phyloP scores from a whole-genome alignment of 2,329 filamentous ascomycete genomes.

The Camillea tinctor region DNA sequence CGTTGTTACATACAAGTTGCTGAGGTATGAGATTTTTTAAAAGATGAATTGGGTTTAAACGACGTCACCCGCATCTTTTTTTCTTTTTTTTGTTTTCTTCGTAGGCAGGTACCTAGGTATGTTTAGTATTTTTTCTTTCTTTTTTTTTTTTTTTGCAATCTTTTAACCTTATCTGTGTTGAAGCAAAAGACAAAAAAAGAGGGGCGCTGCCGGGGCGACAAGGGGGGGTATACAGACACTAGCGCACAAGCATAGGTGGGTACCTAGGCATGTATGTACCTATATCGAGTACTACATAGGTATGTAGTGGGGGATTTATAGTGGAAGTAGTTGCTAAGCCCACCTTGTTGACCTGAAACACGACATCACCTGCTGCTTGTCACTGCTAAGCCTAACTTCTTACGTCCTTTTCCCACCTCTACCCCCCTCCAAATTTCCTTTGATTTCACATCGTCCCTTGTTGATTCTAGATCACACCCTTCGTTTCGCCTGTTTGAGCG shows the following conservation, averaged over 20 bases:
- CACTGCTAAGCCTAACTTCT: slow-evolving; percentile 9
- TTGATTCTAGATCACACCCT: neutral
- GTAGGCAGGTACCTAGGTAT: too few species aligned
- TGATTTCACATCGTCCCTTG: neutral
- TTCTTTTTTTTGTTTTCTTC: too few species aligned
- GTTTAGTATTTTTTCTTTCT: too few species aligned
- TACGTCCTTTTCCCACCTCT: slow-evolving; percentile 7
- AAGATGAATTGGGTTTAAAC: too few species aligned
- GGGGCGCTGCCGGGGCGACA: slow-evolving; percentile 1
- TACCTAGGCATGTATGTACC: neutral
- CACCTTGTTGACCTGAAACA: slow-evolving; percentile 22
- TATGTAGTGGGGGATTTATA: neutral
- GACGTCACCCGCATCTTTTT: too few species aligned
- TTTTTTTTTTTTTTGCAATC: too few species aligned
- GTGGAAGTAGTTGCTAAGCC: slow-evolving; percentile 17
- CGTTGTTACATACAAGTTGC: neutral
- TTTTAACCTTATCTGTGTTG: neutral
- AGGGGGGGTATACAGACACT: neutral
- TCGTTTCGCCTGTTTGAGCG: neutral
- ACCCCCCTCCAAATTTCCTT: neutral
- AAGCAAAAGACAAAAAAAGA: neutral
- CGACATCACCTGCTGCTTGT: slow-evolving; percentile 16
- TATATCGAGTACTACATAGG: neutral
- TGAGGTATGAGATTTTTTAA: neutral
- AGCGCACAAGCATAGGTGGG: neutral